Evolutionary conservation across 2,329 filamentous ascomycete species (phyloP).

Genomic region (Raffaelea albimanens): DNA sequence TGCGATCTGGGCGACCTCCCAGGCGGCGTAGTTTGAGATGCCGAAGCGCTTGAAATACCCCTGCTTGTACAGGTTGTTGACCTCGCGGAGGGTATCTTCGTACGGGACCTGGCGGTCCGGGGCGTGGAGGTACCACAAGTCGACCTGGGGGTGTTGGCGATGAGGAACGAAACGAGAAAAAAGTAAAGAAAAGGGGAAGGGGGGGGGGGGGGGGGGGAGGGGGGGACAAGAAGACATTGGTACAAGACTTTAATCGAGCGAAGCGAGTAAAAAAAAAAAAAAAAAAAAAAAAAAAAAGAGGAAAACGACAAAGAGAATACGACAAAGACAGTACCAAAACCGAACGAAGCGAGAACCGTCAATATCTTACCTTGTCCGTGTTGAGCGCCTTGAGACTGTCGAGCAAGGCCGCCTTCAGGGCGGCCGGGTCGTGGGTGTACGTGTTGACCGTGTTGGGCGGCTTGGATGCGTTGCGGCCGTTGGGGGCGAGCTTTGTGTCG

Average conservation of each 20-base stretch:
- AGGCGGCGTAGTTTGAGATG: constrained; percentile 33
- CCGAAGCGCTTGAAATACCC: constrained; percentile 42
- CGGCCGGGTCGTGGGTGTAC: constrained; percentile 12
- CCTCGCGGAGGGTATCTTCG: constrained; percentile 40
- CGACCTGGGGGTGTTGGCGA: background rate
- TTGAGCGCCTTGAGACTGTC: constrained; percentile 14
- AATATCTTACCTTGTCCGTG: constrained; percentile 15
- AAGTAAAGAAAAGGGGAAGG: background rate
- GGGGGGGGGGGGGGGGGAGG: too few species aligned
- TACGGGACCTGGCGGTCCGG: constrained; percentile 41
- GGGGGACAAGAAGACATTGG: too few species aligned
- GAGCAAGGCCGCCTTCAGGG: constrained; percentile 12
- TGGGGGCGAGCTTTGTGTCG: constrained; percentile 16
- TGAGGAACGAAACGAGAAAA: background rate
- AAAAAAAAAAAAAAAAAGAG: background rate
- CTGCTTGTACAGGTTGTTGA: constrained; percentile 33
- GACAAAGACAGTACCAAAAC: background rate
- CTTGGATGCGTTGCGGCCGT: background rate
- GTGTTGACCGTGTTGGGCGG: constrained; percentile 5
- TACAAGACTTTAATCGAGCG: too few species aligned
- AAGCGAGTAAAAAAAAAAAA: too few species aligned
- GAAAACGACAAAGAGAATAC: background rate
- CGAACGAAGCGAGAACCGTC: background rate
- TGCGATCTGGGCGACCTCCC: constrained; percentile 32
- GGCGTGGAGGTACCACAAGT: constrained; percentile 37